phyloP scores from a whole-genome alignment of 257 asterid genomes.

The Dorcoceras hygrometricum region DNA sequence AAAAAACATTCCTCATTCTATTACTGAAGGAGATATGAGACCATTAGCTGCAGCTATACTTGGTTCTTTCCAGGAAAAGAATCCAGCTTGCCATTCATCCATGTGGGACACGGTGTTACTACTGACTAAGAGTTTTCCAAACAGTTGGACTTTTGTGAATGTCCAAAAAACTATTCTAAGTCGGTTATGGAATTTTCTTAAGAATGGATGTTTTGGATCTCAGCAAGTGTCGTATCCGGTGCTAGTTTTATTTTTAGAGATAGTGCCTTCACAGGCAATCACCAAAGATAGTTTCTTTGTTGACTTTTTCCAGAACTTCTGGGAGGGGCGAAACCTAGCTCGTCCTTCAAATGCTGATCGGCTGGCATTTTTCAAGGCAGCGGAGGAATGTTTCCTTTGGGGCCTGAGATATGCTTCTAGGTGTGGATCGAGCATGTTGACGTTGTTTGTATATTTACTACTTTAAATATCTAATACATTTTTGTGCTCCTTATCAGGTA shows the following conservation, averaged over 20 bases:
- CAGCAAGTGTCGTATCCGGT: constrained; percentile 92
- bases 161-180: constrained; percentile 65
- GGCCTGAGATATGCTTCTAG: constrained; percentile 70
- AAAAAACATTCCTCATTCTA: constrained; percentile 68
- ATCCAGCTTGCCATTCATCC: constrained; percentile 78
- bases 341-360: constrained; percentile 54
- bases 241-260: constrained; percentile 67
- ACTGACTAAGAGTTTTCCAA: constrained; percentile 63
- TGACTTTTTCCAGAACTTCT: constrained; percentile 70
- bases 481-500: constrained; percentile 49
- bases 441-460: constrained; percentile 11
- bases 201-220: constrained; percentile 95
- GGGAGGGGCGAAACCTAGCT: constrained; percentile 81
- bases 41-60: constrained; percentile 73
- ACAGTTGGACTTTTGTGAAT: constrained; percentile 70
- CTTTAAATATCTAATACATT: constrained; percentile 24
- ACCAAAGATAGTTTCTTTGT: constrained; percentile 67
- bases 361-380: constrained; percentile 59
- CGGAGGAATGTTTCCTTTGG: constrained; percentile 85
- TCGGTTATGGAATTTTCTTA: constrained; percentile 77
- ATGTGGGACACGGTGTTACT: constrained; percentile 86
- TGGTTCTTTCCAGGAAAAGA: constrained; percentile 87
- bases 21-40: constrained; percentile 62
- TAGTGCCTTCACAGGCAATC: constrained; percentile 60
- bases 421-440: constrained; percentile 33